phyloP scores from a whole-genome alignment of 2,329 filamentous ascomycete genomes.

The Fusarium caatingaense region DNA sequence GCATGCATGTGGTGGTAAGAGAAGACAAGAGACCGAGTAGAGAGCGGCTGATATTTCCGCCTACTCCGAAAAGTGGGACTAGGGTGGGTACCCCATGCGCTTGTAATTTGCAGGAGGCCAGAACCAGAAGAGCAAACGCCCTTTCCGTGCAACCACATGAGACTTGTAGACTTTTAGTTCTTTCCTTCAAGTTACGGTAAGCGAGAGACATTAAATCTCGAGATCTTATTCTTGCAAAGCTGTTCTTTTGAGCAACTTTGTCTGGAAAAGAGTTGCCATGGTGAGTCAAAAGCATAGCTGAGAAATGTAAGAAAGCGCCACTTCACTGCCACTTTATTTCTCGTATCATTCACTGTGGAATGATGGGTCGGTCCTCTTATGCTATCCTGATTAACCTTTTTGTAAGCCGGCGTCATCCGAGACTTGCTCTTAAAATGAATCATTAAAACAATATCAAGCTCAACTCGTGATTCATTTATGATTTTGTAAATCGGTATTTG shows the following conservation, averaged over 20 bases:
- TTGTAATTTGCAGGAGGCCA: background rate
- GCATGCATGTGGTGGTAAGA: background rate
- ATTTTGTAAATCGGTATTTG: background rate
- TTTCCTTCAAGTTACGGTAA: background rate
- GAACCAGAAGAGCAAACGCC: background rate
- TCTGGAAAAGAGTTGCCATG: background rate
- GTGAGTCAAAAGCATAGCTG: background rate
- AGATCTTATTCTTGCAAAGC: background rate
- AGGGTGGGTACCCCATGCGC: background rate
- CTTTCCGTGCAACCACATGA: background rate
- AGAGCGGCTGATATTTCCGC: conserved; percentile 3
- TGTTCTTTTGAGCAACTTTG: background rate
- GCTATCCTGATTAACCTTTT: background rate
- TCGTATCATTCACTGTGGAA: background rate
- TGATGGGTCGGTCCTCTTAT: background rate
- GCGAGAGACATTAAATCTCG: no score
- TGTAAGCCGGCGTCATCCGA: background rate
- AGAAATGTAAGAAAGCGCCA: background rate
- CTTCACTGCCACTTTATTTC: background rate
- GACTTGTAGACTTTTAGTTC: background rate
- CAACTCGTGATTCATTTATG: background rate
- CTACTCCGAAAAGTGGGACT: conserved; percentile 1
- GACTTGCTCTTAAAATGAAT: background rate
- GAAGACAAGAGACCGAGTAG: background rate
- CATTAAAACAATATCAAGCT: background rate